These are phyloP conservation scores for Polygonum maritimum DNA, from an alignment of 148 eudicot species.

Conservation along the genomic window DNA sequence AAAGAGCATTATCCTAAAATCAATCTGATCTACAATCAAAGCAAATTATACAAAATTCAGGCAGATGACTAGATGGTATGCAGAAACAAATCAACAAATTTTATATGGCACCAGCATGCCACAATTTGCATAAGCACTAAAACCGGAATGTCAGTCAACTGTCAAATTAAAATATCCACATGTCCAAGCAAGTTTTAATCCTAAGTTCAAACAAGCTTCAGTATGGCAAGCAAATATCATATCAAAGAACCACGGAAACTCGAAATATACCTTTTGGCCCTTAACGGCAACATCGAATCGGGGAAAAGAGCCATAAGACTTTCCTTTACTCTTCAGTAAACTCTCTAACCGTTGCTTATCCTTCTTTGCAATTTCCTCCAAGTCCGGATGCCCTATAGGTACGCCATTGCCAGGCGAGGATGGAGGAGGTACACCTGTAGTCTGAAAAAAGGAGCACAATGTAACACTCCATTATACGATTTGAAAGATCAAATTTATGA, in stretches of 20 bases:
- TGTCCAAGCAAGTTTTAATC: not conserved
- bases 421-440: slow-evolving; percentile 30
- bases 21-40: not conserved
- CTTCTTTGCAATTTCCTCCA: slow-evolving; percentile 74
- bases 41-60: not conserved
- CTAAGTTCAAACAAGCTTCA: not conserved
- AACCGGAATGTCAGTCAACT: not conserved
- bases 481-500: not conserved
- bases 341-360: slow-evolving; percentile 64
- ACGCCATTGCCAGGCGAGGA: slow-evolving; percentile 11
- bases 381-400: slow-evolving; percentile 41
- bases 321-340: slow-evolving; percentile 62
- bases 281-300: slow-evolving; percentile 69
- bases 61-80: not conserved
- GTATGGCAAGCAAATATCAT: not conserved
- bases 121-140: not conserved
- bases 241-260: not conserved
- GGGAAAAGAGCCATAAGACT: slow-evolving; percentile 76
- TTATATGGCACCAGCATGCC: not conserved
- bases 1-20: slow-evolving; percentile 2
- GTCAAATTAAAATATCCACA: not conserved
- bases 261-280: slow-evolving; percentile 72
- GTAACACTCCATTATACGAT: not conserved
- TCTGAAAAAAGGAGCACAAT: slow-evolving; percentile 22
- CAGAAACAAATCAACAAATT: not conserved